phyloP scores from a whole-genome alignment of 78 protist species.

The Corallochytrium limacisporum region DNA sequence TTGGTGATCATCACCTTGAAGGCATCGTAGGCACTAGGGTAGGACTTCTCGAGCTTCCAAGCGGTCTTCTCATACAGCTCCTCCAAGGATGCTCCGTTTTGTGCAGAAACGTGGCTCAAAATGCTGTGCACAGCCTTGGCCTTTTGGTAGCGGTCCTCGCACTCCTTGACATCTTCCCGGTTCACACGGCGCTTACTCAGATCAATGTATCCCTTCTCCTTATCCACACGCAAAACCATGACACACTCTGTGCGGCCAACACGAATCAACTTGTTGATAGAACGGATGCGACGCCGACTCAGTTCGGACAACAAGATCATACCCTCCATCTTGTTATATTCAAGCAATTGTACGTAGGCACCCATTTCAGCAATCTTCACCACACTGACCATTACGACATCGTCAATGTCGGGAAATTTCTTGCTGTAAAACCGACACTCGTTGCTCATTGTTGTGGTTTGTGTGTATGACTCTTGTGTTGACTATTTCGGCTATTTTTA shows the following conservation, averaged over 20 bases:
- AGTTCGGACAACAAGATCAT: conserved; percentile 91
- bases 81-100: background rate
- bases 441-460: no score
- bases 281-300: conserved; percentile 87
- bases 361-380: conserved; percentile 75
- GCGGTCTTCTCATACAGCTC: conserved; percentile 19
- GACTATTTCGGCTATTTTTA: no score
- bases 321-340: conserved; percentile 74
- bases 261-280: conserved; percentile 75
- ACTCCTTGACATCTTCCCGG: conserved; percentile 62
- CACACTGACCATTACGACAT: conserved; percentile 77
- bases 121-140: conserved; percentile 71
- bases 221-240: conserved; percentile 93
- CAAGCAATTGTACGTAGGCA: conserved; percentile 66
- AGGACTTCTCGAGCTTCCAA: conserved; percentile 31
- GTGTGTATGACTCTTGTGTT: no score
- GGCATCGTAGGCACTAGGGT: conserved; percentile 67
- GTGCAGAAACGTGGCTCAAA: conserved; percentile 71
- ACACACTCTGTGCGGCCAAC: conserved; percentile 83
- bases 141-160: conserved; percentile 75
- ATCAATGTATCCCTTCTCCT: conserved; percentile 94
- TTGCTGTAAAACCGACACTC: conserved; percentile 84
- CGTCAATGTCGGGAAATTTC: conserved; percentile 79
- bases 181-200: conserved; percentile 84
- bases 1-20: conserved; percentile 52